Conservation (phyloP, 345 rosid genomes). For the Atalantia buxifolia region DNA sequence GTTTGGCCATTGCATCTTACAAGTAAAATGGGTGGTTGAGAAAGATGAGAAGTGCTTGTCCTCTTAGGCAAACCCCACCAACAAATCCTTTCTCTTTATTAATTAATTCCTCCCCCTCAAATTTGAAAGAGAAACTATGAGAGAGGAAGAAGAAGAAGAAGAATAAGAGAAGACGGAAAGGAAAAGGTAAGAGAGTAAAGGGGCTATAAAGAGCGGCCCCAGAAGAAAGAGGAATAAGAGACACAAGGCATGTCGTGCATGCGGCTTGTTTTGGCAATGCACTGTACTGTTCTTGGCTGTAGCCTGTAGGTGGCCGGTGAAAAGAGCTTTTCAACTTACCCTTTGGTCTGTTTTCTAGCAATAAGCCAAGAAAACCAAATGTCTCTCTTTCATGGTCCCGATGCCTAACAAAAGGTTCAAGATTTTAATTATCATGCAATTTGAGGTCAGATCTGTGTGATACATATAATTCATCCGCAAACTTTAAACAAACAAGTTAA, state of each 20-base stretch:
- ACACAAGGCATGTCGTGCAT: constrained; percentile 20
- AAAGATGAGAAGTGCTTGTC: constrained; percentile 46
- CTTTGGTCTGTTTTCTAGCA: constrained; percentile 34
- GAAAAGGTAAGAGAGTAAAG: not conserved
- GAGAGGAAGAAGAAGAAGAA: constrained; percentile 1
- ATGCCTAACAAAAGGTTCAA: constrained; percentile 12
- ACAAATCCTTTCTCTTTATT: not conserved
- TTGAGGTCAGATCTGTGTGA: not conserved
- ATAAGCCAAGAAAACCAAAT: constrained; percentile 17
- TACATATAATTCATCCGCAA: not conserved
- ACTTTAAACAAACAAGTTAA: not conserved
- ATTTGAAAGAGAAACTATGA: not conserved
- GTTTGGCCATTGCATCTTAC: constrained; percentile 9
- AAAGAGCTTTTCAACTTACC: constrained; percentile 55
- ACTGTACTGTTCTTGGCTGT: constrained; percentile 12
- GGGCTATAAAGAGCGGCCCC: constrained; percentile 31
- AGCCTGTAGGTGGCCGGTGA: constrained; percentile 46
- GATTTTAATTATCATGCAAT: not conserved
- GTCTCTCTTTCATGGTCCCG: constrained; percentile 26
- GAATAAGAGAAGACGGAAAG: not conserved
- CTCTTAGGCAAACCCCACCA: constrained; percentile 28
- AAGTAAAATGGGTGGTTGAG: constrained; percentile 46
- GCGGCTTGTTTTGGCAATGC: constrained; percentile 17
- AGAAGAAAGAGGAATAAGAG: constrained; percentile 8
- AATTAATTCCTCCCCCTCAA: not conserved